Conservation (phyloP, 148 eudicot species). For the Silene latifolia region DNA sequence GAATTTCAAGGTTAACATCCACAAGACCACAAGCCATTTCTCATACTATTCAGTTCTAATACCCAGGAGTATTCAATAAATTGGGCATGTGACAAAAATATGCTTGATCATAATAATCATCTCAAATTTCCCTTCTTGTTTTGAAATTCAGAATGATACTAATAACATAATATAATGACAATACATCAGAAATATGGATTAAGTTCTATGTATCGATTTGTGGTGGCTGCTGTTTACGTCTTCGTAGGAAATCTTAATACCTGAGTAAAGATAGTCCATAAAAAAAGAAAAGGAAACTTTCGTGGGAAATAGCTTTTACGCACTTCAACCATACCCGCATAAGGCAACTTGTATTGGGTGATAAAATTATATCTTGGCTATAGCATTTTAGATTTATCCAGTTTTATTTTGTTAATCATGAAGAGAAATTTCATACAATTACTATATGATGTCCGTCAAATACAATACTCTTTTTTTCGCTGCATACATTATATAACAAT, state of each 20-base stretch:
- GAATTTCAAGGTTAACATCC: neutral
- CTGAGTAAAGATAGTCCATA: neutral
- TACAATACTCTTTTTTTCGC: neutral
- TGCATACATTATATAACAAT: neutral
- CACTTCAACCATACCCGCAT: neutral
- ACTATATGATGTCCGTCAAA: neutral
- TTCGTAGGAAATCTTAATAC: neutral
- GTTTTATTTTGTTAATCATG: neutral
- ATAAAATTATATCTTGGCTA: neutral
- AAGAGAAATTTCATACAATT: neutral
- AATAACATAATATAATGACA: neutral
- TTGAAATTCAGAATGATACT: neutral
- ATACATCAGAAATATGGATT: neutral
- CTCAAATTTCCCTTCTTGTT: neutral
- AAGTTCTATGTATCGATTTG: neutral
- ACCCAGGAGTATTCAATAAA: neutral
- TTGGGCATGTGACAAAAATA: neutral
- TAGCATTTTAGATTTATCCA: neutral
- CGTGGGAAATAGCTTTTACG: neutral
- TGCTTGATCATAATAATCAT: neutral
- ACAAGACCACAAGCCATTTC: neutral
- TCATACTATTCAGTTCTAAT: neutral
- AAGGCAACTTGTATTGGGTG: neutral
- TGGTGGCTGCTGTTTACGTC: neutral
- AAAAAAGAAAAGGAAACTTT: neutral